Evolutionary conservation across 768 basidiomycete species (phyloP), one percentile per base, ranked within the genome.

Genomic region (Hericium erinaceus): DNA sequence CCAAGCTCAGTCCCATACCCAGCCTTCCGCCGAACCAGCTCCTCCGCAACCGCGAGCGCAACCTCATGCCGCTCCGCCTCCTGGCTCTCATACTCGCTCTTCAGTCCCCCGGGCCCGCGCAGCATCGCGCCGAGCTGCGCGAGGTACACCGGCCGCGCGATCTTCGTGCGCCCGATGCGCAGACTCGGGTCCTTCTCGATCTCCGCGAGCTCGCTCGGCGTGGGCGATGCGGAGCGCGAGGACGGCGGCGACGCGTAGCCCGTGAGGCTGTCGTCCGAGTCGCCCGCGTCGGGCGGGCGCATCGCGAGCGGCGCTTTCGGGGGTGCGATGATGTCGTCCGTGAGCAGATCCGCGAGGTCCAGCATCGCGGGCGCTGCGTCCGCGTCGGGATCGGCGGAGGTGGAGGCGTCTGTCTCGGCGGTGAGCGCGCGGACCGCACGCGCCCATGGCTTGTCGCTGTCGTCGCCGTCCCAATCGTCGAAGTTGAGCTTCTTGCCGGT

Each of bases 1-100:
- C 95, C 85, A 15, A 99, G 77, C 67, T 99, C 97, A 1, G 82
- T 84, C 13, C 97, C 97, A 70, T 86, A 98, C 12, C 76, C 80
- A 39, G 78, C 76, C 72, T 97, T 99, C 64, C 83, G 82, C 51
- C 95, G 74, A 24, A 99, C 87, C 44, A 99, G 72, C 60, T 82
- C 84, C 65, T 94, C 94, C 0, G 88, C 95, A 61, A 78, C 77
- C 56, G 79, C 78, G 28, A 99, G 72, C 2, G 84, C 95, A 73
- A 94, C 81, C 66, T 95, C 89, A 9, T 92, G 73, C 64, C 77
- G 82, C 57, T 92, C 85, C 0, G 85, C 89, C 59, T 89, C 82
- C 39, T 83, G 79, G 11, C 79, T 75, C 40, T 80, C 81, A 53
- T 85, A 77, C 18, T 77, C 77, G 37, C 76, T 69, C 57, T 77